Evolutionary conservation across 768 basidiomycete genomes (phyloP).

Genomic region (Leccinellum rugosiceps): DNA sequence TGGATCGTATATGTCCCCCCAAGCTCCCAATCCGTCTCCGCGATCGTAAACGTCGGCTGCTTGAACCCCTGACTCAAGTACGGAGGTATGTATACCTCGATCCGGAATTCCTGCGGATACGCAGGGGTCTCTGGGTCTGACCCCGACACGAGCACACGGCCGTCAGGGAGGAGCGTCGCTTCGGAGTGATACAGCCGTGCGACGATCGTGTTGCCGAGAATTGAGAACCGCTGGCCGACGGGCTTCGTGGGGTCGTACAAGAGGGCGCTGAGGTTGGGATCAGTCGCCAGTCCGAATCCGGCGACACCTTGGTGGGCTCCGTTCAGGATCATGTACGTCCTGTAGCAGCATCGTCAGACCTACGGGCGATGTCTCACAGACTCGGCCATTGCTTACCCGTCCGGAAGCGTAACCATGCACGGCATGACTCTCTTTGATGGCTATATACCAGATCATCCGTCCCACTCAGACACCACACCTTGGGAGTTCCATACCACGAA

Average conservation of each 20-base stretch:
- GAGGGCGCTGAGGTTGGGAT: conserved; percentile 62
- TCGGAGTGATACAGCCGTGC: conserved; percentile 79
- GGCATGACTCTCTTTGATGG: conserved; percentile 74
- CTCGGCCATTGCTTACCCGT: conserved; percentile 17
- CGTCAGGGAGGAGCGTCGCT: conserved; percentile 71
- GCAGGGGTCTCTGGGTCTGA: conserved; percentile 63
- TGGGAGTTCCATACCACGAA: background rate
- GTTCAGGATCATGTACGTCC: conserved; percentile 75
- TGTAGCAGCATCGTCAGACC: conserved; percentile 34
- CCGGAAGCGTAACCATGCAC: conserved; percentile 66
- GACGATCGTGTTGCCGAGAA: conserved; percentile 65
- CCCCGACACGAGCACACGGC: conserved; percentile 71
- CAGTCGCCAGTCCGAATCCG: conserved; percentile 65
- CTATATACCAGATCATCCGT: conserved; percentile 35
- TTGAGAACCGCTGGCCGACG: conserved; percentile 58
- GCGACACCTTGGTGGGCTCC: conserved; percentile 69
- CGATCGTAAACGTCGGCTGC: conserved; percentile 61
- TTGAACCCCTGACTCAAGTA: conserved; percentile 65
- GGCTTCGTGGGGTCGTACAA: conserved; percentile 68
- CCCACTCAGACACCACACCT: background rate
- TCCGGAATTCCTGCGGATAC: conserved; percentile 76
- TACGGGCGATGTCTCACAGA: background rate
- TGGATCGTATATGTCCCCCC: conserved; percentile 52
- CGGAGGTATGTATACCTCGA: conserved; percentile 81
- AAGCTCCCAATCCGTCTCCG: conserved; percentile 61